Base-by-base conservation (phyloP, 1,284 basidiomycete species). In the Neonothopanus nambi region DNA sequence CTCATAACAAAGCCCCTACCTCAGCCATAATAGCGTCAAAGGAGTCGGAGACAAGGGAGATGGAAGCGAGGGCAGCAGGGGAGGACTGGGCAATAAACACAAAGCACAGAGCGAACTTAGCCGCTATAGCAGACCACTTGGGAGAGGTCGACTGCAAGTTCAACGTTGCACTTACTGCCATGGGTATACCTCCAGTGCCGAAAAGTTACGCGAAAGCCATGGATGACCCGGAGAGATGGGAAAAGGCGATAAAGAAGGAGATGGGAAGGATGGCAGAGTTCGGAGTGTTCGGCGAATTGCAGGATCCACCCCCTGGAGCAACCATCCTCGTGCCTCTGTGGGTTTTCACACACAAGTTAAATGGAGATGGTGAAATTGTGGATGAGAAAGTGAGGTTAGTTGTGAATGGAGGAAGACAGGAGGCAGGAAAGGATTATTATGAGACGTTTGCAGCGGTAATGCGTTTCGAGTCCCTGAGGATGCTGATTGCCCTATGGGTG, bases 121-220 rank as follows among this genome's bases (percentile, higher is more conserved):
- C 47, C 3, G 43, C 45, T 7, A 15, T 40, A 9, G 2, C 18
- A 3, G 26, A 39, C 41, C 37, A 56, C 13, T 17, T 48, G 41
- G 40, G 24, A 11, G 46, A 57, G 15, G 23, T 51, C 44, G 30
- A 47, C 12, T 13, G 53, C n/a, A 12, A 41, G 21, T 48, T 47
- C 49, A 36, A 51, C 8, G 24, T 23, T 18, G 49, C 49, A 5
- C 7, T 51, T 2, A 8, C 11, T 3, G 39, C 49, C 3, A 33
- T 43, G 18, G 39, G 49, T 5, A 23, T 51, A 12, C 39, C 49
- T 33, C 35, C 24, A 8, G 51, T 59, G 2, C 57, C 57, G 5
- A 55, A 52, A 24, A 51, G 20, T 1, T 62, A 52, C 42, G 37
- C 33, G 18, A 55, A 60, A 26, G 63, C 61, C 5, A 60, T 61